phyloP scores from a whole-genome alignment of 352 stramenopile species.

The Aphanomyces euteiches region DNA sequence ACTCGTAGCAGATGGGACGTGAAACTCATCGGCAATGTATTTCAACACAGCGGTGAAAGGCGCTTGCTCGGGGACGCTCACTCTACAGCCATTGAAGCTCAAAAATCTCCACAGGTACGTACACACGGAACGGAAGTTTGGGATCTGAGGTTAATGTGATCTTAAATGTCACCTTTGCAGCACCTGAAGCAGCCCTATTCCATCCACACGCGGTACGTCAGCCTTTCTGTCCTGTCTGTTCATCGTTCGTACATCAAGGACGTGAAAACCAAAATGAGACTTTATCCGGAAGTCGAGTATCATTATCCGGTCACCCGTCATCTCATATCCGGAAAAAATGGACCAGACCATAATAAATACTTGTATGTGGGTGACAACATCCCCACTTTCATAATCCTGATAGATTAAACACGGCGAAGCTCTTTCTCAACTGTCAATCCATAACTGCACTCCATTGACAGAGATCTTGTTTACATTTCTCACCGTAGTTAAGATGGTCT shows the following conservation, averaged over 20 bases:
- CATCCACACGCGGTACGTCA: background rate
- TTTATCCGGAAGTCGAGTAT: no score
- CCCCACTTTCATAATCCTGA: no score
- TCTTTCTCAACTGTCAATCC: no score
- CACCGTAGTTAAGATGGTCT: no score
- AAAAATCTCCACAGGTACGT: slow-evolving; percentile 18
- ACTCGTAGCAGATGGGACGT: slow-evolving; percentile 71
- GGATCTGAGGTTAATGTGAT: slow-evolving; percentile 84
- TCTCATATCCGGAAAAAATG: no score
- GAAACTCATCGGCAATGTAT: slow-evolving; percentile 83
- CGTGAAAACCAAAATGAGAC: no score
- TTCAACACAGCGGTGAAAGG: slow-evolving; percentile 83
- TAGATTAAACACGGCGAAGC: no score
- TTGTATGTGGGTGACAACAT: no score
- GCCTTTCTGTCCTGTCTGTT: background rate
- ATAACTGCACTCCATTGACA: no score
- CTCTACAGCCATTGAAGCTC: slow-evolving; percentile 32
- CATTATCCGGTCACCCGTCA: no score
- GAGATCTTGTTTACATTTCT: no score
- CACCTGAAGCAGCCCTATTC: slow-evolving; percentile 28
- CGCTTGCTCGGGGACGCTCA: slow-evolving; percentile 77
- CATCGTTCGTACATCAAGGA: background rate
- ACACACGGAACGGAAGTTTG: slow-evolving; percentile 80
- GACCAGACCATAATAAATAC: no score
- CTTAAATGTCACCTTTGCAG: slow-evolving; percentile 78